Conservation (phyloP, 2,329 filamentous ascomycete genomes). For the Fusarium falciforme region DNA sequence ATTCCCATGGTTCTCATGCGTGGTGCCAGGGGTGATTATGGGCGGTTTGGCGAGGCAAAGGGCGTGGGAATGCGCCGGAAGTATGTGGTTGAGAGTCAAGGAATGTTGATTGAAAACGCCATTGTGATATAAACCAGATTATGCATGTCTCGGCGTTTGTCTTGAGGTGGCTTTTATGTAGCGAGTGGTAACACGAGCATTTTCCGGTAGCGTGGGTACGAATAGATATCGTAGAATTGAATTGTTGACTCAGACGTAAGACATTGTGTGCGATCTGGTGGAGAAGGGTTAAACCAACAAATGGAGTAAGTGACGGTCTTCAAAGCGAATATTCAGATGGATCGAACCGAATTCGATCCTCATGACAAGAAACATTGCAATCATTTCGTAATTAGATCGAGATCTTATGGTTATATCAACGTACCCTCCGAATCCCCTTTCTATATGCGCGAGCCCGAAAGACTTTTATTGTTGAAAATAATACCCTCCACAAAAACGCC, state of each 20-base stretch:
- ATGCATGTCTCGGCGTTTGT: constrained; percentile 41
- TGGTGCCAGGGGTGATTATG: constrained; percentile 72
- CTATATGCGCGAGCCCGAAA: constrained; percentile 42
- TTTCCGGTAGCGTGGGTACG: constrained; percentile 1
- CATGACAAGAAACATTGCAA: constrained; percentile 1
- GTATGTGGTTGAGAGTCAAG: constrained; percentile 85
- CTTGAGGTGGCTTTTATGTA: constrained; percentile 14
- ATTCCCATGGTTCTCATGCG: constrained; percentile 88
- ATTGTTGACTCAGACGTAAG: not conserved
- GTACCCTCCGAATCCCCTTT: constrained; percentile 36
- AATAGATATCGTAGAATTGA: not conserved
- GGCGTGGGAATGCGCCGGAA: constrained; percentile 81
- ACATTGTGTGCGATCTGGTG: not conserved
- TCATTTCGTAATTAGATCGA: constrained; percentile 35
- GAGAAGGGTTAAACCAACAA: not conserved
- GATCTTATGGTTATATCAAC: constrained; percentile 44
- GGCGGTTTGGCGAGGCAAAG: constrained; percentile 69
- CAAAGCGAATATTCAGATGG: not conserved
- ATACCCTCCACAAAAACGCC: constrained; percentile 42
- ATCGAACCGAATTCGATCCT: not conserved
- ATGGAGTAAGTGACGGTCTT: not conserved
- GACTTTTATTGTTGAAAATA: constrained; percentile 44
- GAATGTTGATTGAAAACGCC: constrained; percentile 81
- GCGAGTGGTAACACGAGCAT: constrained; percentile 1
- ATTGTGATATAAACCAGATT: constrained; percentile 62